Base-by-base conservation (phyloP, 2,329 filamentous ascomycete species). In the Colletotrichum nymphaeae region DNA sequence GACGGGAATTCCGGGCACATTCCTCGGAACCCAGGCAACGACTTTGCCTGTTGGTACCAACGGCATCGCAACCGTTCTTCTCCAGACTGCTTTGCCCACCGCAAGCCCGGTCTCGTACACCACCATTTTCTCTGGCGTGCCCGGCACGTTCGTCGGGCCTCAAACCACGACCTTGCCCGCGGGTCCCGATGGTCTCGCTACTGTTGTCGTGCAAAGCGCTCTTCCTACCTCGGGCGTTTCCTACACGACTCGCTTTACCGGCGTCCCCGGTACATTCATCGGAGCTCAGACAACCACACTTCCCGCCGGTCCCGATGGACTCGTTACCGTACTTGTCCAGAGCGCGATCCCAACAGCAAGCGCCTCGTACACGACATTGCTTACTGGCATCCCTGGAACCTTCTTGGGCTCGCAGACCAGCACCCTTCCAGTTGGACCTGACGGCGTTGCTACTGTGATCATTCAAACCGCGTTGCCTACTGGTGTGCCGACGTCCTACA, bases 121-220 rank as follows among this genome's bases (percentile, higher is more conserved):
- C 7, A 68, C 65, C 1, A 12, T 68, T 24, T 37, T 55, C 28
- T 63, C 65, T 6, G 65, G 32, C 7, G 65, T 46, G 3, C 58
- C 58, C 12, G 24, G 28, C 3, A 46, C 58, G 5, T 49, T 68
- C 6, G 22, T 32, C 4, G 66, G 42, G 5, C 22, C 37, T 42
- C 63, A 46, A 6, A 69, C 67, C 5, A 69, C 67, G 3, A 52
- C 53, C 2, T 46, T 63, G 22, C 52, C 59, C 4, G 49, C 67
- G 3, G 67, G 67, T 16, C 46, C 26, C n/a, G 14, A 64, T 5
- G 49, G 52, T 12, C 9, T 63, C 5, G 68, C 55, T 12, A 71
- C 63, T 3, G 68, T 71, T 4, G 32, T 71, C 6, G 63, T 71
- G 14, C 60, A 66, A 5, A 60, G 58, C 32, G 52, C 58, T 19